Evolutionary conservation across 1,139 yeast species (phyloP), one percentile per base, ranked within the genome.

Genomic region (Diutina scorzettiae): DNA sequence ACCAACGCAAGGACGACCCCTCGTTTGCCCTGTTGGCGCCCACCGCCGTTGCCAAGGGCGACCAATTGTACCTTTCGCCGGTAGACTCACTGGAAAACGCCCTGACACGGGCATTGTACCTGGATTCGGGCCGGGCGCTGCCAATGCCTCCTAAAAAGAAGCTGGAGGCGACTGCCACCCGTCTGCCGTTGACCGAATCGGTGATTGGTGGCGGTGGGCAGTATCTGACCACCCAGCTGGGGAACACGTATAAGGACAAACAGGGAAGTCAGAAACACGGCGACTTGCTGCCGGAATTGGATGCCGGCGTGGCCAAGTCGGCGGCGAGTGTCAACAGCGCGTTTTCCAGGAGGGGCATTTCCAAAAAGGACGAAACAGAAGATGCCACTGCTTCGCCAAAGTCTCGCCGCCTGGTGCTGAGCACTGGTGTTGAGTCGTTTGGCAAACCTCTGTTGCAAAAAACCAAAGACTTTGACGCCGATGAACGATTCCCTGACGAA

Each of bases 161-260:
- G 8, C n/a, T 7, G 14, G 5, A 7, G 30, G n/a, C n/a, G n/a
- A 27, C n/a, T 11, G 12, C 14, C n/a, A 14, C 14, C n/a, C 11
- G 14, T 16, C 37, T 32, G 37, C 37, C 37, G n/a, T 32, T 32
- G 9, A n/a, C 21, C 5, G 24, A 18, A 21, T 32, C 25, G 17
- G 19, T 12, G 11, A 32, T 18, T 19, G 37, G 25, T 11, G 39
- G 28, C n/a, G 11, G 20, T 17, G 5, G 19, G 11, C 27, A 34
- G 7, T 34, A 34, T 20, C 18, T 16, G 27, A 34, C 14, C 3
- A 34, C 39, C 8, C 28, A n/a, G 28, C 28, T 23, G 39, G 39
- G 39, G 6, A 23, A 34, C 28, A 34, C 39, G n/a, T 34, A 34
- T 21, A 34, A 34, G 19, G 21, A n/a, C n/a, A n/a, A n/a, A n/a